A percentile compares a stretch with the other conserved stretches of the same genome.
phyloP scores from a whole-genome alignment of 2,329 filamentous ascomycete genomes.

The Claviceps capensis region DNA sequence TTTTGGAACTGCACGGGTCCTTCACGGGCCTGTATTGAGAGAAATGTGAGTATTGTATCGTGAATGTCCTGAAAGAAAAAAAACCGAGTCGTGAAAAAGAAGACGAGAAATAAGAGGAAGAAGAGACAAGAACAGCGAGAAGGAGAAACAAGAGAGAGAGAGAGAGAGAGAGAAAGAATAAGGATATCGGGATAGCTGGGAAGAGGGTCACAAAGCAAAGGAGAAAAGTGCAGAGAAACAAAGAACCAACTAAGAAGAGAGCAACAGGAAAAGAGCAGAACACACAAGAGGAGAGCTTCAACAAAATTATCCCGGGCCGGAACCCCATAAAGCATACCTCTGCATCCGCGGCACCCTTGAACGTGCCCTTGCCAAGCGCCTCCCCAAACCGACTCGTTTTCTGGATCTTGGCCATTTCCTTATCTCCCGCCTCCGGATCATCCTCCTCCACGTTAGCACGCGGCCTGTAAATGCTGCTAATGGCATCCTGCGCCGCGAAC shows the following conservation, averaged over 20 bases:
- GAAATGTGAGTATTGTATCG: conserved; percentile 16
- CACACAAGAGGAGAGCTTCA: too few relatives aligned
- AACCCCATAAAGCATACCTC: conserved; percentile 42
- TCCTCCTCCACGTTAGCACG: conserved; percentile 62
- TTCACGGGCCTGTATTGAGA: conserved; percentile 47
- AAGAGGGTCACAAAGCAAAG: too few relatives aligned
- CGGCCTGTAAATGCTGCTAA: conserved; percentile 86
- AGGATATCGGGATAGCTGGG: too few relatives aligned
- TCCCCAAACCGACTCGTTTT: conserved; percentile 75
- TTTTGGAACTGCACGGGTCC: conserved; percentile 96
- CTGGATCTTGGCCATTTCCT: conserved; percentile 77
- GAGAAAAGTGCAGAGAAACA: too few relatives aligned
- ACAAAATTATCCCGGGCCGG: too few relatives aligned
- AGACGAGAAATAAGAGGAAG: background rate
- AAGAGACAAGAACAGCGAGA: background rate
- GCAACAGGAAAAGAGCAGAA: too few relatives aligned
- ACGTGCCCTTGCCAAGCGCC: conserved; percentile 76
- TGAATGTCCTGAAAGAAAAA: background rate
- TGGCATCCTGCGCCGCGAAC: conserved; percentile 89
- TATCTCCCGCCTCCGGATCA: conserved; percentile 65
- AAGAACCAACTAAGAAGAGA: too few relatives aligned
- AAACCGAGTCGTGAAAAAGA: background rate
- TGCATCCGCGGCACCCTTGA: conserved; percentile 72
- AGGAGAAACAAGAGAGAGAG: background rate
- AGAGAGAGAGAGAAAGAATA: background rate